A percentile compares a stretch with the other conserved stretches of the same genome.
Evolutionary conservation across 768 basidiomycete species (phyloP).

Genomic region (Trichaptum fuscoviolaceum): DNA sequence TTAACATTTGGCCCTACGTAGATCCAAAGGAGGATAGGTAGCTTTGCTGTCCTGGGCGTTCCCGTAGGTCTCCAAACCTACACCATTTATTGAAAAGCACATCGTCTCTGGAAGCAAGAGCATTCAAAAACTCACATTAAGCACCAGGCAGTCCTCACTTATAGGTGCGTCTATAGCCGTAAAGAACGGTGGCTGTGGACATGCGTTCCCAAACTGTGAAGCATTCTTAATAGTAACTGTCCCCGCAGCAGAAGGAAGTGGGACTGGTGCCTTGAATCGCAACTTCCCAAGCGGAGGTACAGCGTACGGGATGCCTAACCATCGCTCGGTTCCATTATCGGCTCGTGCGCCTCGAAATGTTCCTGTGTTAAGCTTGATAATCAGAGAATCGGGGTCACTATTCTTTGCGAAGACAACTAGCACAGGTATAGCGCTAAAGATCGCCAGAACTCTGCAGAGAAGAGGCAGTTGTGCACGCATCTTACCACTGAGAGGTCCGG

Average conservation of each 20-base stretch:
- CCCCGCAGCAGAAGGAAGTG: conserved; percentile 29
- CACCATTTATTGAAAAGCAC: neutral
- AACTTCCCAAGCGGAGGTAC: conserved; percentile 49
- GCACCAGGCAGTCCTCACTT: conserved; percentile 47
- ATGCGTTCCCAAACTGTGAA: conserved; percentile 47
- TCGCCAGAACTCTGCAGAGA: neutral
- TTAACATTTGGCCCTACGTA: conserved; percentile 21
- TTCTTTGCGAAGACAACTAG: neutral
- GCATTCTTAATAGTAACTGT: conserved; percentile 37
- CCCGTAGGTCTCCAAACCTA: conserved; percentile 27
- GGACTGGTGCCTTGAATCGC: conserved; percentile 52
- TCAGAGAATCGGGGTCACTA: conserved; percentile 21
- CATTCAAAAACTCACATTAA: conserved; percentile 38
- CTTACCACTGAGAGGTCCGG: neutral
- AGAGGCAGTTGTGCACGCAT: conserved; percentile 1
- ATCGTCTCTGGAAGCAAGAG: neutral
- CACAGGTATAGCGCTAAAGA: neutral
- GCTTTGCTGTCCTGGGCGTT: conserved; percentile 17
- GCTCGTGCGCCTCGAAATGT: conserved; percentile 41
- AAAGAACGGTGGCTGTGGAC: conserved; percentile 39
- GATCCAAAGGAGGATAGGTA: conserved; percentile 31
- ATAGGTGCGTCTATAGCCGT: conserved; percentile 35
- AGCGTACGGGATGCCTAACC: conserved; percentile 60
- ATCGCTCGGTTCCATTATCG: conserved; percentile 43
- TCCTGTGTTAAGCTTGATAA: conserved; percentile 38